Percentiles rank a stretch among this genome's conserved stretches.
These are phyloP conservation scores for Syzygium aqueum DNA, from an alignment of 345 rosid species.

Conservation along the genomic window DNA sequence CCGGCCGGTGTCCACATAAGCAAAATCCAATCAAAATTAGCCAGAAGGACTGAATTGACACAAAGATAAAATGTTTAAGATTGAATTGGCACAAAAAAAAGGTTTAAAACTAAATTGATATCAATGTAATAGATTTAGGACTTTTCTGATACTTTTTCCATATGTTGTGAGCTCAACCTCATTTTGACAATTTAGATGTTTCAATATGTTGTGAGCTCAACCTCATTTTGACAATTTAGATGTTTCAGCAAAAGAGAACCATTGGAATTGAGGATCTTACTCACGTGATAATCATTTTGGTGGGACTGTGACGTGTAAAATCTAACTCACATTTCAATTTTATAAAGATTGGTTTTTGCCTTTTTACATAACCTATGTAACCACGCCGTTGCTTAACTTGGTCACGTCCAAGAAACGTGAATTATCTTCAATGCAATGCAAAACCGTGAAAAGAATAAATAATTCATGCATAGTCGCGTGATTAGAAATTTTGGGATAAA, in stretches of 20 bases:
- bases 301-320: too few relatives aligned
- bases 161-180: background rate
- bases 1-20: too few relatives aligned
- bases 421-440: background rate
- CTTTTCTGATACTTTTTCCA: too few relatives aligned
- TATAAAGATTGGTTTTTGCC: background rate
- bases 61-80: too few relatives aligned
- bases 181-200: background rate
- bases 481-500: background rate
- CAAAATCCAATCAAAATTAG: too few relatives aligned
- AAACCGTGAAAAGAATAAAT: background rate
- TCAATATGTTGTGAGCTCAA: background rate
- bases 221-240: background rate
- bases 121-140: too few relatives aligned
- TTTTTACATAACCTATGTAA: background rate
- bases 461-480: background rate
- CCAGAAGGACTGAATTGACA: too few relatives aligned
- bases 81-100: too few relatives aligned
- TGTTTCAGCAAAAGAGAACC: background rate
- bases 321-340: background rate
- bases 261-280: background rate
- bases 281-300: background rate
- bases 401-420: fast-evolving
- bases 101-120: too few relatives aligned
- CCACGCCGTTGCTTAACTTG: background rate